Percentiles rank a stretch among this genome's conserved stretches.
Conservation (phyloP, 2,329 filamentous ascomycete species). For the Colletotrichum neosansevieriae region DNA sequence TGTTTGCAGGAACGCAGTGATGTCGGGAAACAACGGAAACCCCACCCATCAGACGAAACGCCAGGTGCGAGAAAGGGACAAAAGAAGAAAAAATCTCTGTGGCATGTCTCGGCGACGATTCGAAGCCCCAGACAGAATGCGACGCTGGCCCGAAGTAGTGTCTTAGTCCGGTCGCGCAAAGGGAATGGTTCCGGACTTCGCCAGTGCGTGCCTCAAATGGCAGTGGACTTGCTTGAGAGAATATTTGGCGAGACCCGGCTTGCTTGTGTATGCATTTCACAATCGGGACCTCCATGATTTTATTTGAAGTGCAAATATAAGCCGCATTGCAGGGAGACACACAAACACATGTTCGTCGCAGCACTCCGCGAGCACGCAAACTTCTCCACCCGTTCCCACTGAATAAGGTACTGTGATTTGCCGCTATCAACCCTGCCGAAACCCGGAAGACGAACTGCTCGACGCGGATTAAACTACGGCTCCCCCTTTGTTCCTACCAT, state of each 20-base stretch:
- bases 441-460: conserved; percentile 23
- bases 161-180: conserved; percentile 14
- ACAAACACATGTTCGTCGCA: conserved; percentile 28
- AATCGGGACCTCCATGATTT: no score
- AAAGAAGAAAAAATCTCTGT: conserved; percentile 17
- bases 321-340: background rate
- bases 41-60: background rate
- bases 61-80: background rate
- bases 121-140: conserved; percentile 11
- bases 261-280: no score
- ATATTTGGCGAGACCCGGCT: no score
- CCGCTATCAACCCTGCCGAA: conserved; percentile 33
- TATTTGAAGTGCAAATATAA: no score
- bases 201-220: conserved; percentile 12
- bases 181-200: conserved; percentile 15
- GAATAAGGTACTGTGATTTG: conserved; percentile 35
- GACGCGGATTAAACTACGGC: background rate
- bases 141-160: conserved; percentile 23
- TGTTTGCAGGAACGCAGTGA: conserved; percentile 11
- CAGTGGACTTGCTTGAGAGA: background rate
- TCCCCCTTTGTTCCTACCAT: background rate
- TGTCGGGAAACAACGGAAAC: conserved; percentile 13
- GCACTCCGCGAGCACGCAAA: conserved; percentile 1
- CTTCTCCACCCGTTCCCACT: conserved; percentile 39
- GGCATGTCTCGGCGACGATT: conserved; percentile 19